Evolutionary conservation across 192 early-diverging fungal genomes (phyloP).

Genomic region (Rhizophagus prolifer): DNA sequence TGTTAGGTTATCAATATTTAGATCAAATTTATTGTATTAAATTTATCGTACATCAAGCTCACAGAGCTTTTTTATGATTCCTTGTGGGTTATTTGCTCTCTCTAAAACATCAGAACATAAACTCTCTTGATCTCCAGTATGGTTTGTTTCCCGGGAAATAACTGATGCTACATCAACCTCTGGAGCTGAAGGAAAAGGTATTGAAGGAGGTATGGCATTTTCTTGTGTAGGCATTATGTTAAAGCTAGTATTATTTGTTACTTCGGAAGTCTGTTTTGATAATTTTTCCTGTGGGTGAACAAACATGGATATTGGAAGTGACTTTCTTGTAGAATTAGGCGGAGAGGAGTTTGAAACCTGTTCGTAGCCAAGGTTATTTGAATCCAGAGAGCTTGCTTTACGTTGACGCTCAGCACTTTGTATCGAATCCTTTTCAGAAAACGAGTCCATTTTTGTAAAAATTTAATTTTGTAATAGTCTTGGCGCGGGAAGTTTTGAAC

Average conservation of each 20-base stretch:
- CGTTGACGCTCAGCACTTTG: conserved; percentile 4
- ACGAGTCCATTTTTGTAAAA: neutral
- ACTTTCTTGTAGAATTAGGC: conserved; percentile 12
- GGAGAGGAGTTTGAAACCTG: neutral
- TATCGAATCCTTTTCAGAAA: neutral
- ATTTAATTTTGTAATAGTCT: too few relatives aligned
- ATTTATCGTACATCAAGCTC: conserved; percentile 40
- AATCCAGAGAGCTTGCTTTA: neutral
- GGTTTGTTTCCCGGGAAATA: conserved; percentile 26
- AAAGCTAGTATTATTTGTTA: conserved; percentile 13
- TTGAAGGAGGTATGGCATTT: conserved; percentile 1
- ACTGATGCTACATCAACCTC: conserved; percentile 38
- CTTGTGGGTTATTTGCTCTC: conserved; percentile 31
- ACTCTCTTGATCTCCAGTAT: conserved; percentile 32
- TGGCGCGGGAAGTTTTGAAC: too few relatives aligned
- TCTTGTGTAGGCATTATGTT: neutral
- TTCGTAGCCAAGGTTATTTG: too few relatives aligned
- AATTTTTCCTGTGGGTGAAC: conserved; percentile 37
- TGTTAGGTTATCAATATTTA: neutral
- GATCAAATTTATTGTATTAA: neutral
- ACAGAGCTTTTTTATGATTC: conserved; percentile 37
- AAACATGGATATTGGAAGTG: conserved; percentile 41
- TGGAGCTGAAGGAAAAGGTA: neutral
- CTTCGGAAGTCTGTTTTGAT: neutral
- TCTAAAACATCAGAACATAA: conserved; percentile 31